Conservation (phyloP, 805 yeast genomes). For the Yarrowia porcina region DNA sequence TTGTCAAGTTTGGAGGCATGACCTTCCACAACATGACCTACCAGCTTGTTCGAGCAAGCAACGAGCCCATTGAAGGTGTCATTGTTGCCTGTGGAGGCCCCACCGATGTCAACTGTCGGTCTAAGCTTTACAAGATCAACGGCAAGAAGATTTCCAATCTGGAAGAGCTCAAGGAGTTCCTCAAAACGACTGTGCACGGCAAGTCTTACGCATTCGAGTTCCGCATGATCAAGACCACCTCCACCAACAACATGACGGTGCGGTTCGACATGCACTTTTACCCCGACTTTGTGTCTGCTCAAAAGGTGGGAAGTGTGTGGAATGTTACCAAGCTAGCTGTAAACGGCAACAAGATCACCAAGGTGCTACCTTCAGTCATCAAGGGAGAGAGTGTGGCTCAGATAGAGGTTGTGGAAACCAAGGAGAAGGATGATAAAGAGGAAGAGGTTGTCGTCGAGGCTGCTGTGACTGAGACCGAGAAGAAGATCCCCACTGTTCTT, state of each 20-base stretch:
- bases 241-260: neutral
- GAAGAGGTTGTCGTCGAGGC: neutral
- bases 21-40: conserved; percentile 81
- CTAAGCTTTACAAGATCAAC: conserved; percentile 39
- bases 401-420: neutral
- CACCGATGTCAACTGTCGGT: conserved; percentile 53
- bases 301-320: conserved; percentile 35
- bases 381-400: neutral
- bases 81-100: conserved; percentile 70
- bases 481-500: neutral
- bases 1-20: conserved; percentile 81
- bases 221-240: neutral
- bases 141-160: neutral
- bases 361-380: neutral
- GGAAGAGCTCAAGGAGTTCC: neutral
- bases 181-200: neutral
- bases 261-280: conserved; percentile 17
- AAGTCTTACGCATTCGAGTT: conserved; percentile 7
- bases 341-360: neutral
- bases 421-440: neutral
- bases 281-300: neutral
- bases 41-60: conserved; percentile 80
- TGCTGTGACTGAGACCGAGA: neutral
- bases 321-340: conserved; percentile 42
- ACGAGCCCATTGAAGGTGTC: conserved; percentile 72